phyloP scores from a whole-genome alignment of 108 stramenopile genomes.

The Stephanodiscus triporus region DNA sequence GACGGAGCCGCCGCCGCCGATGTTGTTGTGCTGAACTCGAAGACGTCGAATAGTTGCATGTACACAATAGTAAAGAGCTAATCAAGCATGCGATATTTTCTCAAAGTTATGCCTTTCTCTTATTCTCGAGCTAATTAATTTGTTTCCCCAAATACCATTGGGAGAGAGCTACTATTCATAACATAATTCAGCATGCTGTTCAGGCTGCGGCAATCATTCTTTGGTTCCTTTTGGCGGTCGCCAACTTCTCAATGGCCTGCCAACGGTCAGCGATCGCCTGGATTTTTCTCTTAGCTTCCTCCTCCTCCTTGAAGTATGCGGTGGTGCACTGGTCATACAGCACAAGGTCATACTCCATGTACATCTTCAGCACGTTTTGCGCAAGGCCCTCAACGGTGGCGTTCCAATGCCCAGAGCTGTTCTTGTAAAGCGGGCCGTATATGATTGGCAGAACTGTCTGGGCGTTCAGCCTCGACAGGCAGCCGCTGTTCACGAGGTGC shows the following conservation, averaged over 20 bases:
- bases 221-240: constrained; percentile 36
- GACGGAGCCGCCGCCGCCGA: no score
- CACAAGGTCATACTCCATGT: constrained; percentile 92
- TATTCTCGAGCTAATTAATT: not conserved
- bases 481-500: constrained; percentile 93
- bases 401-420: constrained; percentile 98
- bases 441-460: constrained; percentile 93
- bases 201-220: constrained; percentile 50
- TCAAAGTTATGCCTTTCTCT: not conserved
- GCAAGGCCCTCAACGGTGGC: constrained; percentile 97
- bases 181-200: not conserved
- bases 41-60: not conserved
- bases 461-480: constrained; percentile 84
- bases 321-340: constrained; percentile 90
- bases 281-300: constrained; percentile 86
- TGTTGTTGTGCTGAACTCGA: no score
- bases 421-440: constrained; percentile 93
- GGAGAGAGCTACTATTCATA: not conserved
- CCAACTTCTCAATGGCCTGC: constrained; percentile 73
- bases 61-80: not conserved
- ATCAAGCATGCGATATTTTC: not conserved
- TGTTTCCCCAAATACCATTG: not conserved
- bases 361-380: constrained; percentile 95
- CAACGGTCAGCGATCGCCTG: constrained; percentile 77
- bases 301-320: constrained; percentile 85